Evolutionary conservation across 352 stramenopile species (phyloP), one percentile per base, ranked within the genome.

Genomic region (Peronospora belbahrii): DNA sequence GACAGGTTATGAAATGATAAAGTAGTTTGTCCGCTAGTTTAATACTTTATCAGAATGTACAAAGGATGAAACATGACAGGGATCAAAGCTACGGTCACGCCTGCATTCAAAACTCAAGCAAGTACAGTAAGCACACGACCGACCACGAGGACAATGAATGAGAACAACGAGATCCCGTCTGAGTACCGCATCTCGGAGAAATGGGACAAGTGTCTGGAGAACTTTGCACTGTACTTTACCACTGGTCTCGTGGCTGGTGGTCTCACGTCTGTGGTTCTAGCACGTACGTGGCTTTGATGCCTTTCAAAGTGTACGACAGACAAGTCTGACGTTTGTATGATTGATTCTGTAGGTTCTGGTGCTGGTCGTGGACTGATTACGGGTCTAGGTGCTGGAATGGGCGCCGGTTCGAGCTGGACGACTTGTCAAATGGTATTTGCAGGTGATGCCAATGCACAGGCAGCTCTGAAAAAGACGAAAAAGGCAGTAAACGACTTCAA

Each of bases 171-270:
- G 45, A 88, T 86, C 62, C 81, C 81, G 59, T 93, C 81, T 37
- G 81, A 93, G 70, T 93, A 87, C 74, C 73, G 74, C 56, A 90
- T 93, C 69, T 93, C 81, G 19, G 81, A 93, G 67, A 93, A 93
- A 59, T 93, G 81, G 81, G 81, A 93, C 72, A 90, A 90, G 65
- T 93, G 81, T 44, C 65, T 93, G 28, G 81, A 93, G 62, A 93
- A 89, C 64, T 93, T 93, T 42, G 70, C 79, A 50, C 77, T 93
- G 32, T 80, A 93, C 70, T 93, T 93, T 64, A 69, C 67, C 2
- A 76, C 76, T 22, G 81, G 81, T 14, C 76, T 90, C 32, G 78
- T 93, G 28, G 81, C 78, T 30, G 81, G 81, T 36, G 81, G 81
- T 17, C 68, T 93, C 62, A 83, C 81, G 34, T 90, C 78, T 13